These are phyloP conservation scores for Candida boleticola DNA, from an alignment of 805 yeast genomes.

Conservation along the genomic window DNA sequence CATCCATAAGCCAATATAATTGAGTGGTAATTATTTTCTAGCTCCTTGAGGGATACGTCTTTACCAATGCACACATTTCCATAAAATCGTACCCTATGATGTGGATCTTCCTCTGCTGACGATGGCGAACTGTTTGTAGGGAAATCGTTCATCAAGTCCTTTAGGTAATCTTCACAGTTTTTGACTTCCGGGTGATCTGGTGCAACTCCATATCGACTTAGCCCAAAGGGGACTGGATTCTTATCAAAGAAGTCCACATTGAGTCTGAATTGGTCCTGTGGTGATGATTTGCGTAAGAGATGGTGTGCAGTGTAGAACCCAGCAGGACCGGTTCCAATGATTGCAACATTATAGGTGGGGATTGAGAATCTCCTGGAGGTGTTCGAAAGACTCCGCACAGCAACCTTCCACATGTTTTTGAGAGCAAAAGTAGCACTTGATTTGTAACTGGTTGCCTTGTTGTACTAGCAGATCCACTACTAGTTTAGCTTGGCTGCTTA, in stretches of 20 bases:
- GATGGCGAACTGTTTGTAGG: neutral
- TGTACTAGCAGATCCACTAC: too few species aligned
- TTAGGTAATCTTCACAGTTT: slow-evolving; percentile 73
- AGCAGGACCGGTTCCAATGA: slow-evolving; percentile 95
- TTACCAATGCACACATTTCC: slow-evolving; percentile 75
- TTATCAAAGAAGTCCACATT: slow-evolving; percentile 77
- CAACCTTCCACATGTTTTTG: too few species aligned
- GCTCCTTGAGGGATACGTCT: slow-evolving; percentile 49
- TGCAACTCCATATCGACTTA: slow-evolving; percentile 94
- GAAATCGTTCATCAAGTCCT: slow-evolving; percentile 35
- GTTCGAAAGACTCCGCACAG: too few species aligned
- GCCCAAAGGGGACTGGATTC: slow-evolving; percentile 87
- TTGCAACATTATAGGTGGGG: slow-evolving; percentile 50
- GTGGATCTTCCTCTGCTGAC: slow-evolving; percentile 2
- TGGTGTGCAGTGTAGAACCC: slow-evolving; percentile 88
- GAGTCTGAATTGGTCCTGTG: slow-evolving; percentile 25
- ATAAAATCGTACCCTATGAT: slow-evolving; percentile 42
- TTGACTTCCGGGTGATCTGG: slow-evolving; percentile 99
- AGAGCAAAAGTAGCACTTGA: too few species aligned
- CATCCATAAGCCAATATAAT: slow-evolving; percentile 85
- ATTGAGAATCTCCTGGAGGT: neutral
- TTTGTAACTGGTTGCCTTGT: too few species aligned
- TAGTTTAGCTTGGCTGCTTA: too few species aligned
- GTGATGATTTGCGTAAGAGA: slow-evolving; percentile 48
- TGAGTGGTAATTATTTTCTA: slow-evolving; percentile 62